phyloP scores from a whole-genome alignment of 306 rosid species.

The Abrus precatorius region DNA sequence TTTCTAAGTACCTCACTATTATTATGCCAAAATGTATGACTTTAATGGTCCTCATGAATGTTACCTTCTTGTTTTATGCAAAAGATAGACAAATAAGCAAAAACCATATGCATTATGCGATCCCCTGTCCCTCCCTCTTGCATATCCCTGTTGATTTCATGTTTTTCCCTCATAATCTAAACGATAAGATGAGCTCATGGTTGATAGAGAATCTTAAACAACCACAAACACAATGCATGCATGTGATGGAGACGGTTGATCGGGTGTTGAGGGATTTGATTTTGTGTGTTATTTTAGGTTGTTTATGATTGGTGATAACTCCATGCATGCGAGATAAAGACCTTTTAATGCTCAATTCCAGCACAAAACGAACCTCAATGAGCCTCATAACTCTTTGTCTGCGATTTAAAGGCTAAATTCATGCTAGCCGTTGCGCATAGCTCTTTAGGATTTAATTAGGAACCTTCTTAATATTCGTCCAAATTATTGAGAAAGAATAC shows the following conservation, averaged over 20 bases:
- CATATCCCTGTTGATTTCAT: not conserved
- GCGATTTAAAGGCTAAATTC: not conserved
- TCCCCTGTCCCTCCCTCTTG: not conserved
- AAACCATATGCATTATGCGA: slow-evolving; percentile 36
- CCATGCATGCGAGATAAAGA: not conserved
- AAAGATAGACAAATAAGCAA: not conserved
- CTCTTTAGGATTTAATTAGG: not conserved
- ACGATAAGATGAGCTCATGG: not conserved
- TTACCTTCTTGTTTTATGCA: not conserved
- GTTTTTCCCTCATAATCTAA: not conserved
- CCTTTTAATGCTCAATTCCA: not conserved
- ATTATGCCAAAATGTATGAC: not conserved
- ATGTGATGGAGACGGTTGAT: slow-evolving; percentile 15
- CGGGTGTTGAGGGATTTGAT: not conserved
- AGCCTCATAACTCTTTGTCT: not conserved
- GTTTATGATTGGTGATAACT: not conserved
- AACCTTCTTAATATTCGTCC: not conserved
- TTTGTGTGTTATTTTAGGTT: not conserved
- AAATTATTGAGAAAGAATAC: not conserved
- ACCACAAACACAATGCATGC: slow-evolving; percentile 1
- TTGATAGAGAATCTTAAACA: slow-evolving; percentile 20
- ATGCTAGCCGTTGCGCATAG: not conserved
- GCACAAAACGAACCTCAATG: not conserved
- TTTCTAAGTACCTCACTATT: not conserved
- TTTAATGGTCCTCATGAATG: slow-evolving; percentile 9